Percentiles rank a stretch among this genome's conserved stretches.
Conservation (phyloP, 331 rosid species). For the Phaseolus coccineus region DNA sequence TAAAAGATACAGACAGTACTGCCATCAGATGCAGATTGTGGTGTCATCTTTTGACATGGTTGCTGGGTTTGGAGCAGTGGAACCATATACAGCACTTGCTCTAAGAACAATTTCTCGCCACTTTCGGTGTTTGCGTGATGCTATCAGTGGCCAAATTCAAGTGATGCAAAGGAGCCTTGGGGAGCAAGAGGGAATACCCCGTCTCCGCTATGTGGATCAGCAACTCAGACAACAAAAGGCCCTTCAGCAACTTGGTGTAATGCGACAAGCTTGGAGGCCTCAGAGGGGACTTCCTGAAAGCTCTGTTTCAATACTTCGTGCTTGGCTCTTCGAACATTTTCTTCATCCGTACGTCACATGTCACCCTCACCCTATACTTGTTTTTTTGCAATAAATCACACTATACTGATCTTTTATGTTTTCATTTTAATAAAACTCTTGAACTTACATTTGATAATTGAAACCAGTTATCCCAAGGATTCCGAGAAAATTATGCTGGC, state of each 20-base stretch:
- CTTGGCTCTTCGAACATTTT: constrained; percentile 94
- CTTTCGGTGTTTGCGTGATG: constrained; percentile 82
- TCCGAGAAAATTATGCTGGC: constrained; percentile 86
- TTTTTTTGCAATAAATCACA: not conserved
- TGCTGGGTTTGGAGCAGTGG: constrained; percentile 83
- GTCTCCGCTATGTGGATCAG: constrained; percentile 87
- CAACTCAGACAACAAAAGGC: constrained; percentile 84
- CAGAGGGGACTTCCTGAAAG: constrained; percentile 95
- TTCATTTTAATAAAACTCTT: constrained; percentile 27
- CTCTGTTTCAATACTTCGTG: constrained; percentile 89
- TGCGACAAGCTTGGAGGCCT: constrained; percentile 93
- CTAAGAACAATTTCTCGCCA: constrained; percentile 77
- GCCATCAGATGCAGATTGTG: constrained; percentile 73
- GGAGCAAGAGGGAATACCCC: constrained; percentile 87
- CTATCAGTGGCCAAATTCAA: constrained; percentile 76
- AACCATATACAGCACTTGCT: constrained; percentile 74
- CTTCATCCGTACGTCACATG: constrained; percentile 76
- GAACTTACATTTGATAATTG: constrained; percentile 35
- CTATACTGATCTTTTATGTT: constrained; percentile 1
- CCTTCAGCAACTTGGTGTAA: constrained; percentile 77
- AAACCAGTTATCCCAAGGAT: constrained; percentile 84
- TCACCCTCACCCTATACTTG: not conserved
- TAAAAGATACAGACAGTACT: constrained; percentile 72
- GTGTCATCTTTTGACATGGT: constrained; percentile 70
- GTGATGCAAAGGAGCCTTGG: constrained; percentile 68